Percentiles rank a stretch among this genome's conserved stretches.
Evolutionary conservation across 768 basidiomycete genomes (phyloP).

Genomic region (Gymnopilus junonius): DNA sequence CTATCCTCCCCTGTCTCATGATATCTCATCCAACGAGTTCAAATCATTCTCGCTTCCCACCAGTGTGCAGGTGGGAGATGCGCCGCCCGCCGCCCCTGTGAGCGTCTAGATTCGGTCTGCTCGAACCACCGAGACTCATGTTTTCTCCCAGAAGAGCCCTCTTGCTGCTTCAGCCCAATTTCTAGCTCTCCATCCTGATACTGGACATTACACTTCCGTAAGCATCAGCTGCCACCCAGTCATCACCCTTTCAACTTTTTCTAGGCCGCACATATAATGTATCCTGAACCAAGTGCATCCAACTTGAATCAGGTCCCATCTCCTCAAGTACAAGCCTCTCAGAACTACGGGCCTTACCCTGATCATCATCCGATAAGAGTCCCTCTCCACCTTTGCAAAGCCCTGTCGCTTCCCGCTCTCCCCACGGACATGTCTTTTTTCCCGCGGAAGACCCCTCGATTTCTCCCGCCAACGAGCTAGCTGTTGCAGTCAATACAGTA

Average conservation of each 20-base stretch:
- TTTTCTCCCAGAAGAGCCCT: not conserved
- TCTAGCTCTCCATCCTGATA: not conserved
- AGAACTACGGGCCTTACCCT: not conserved
- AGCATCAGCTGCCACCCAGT: not conserved
- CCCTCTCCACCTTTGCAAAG: not conserved
- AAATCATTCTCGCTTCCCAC: not conserved
- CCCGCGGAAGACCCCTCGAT: not conserved
- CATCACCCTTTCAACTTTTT: not conserved
- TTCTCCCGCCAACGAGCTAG: not conserved
- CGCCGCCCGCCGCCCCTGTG: not conserved
- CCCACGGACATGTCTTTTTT: not conserved
- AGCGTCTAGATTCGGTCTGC: not conserved
- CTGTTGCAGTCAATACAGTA: not conserved
- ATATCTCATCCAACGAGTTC: not conserved
- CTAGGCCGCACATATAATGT: not conserved
- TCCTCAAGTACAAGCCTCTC: not conserved
- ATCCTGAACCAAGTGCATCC: not conserved
- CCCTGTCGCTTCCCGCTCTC: not conserved
- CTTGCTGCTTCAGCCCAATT: not conserved
- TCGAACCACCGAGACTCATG: not conserved
- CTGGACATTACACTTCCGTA: not conserved
- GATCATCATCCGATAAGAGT: not conserved
- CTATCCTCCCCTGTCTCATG: not conserved
- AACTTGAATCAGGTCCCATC: constrained; percentile 1
- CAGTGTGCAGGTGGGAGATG: not conserved